Conservation (phyloP, 768 basidiomycete genomes). For the Russula sp. region DNA sequence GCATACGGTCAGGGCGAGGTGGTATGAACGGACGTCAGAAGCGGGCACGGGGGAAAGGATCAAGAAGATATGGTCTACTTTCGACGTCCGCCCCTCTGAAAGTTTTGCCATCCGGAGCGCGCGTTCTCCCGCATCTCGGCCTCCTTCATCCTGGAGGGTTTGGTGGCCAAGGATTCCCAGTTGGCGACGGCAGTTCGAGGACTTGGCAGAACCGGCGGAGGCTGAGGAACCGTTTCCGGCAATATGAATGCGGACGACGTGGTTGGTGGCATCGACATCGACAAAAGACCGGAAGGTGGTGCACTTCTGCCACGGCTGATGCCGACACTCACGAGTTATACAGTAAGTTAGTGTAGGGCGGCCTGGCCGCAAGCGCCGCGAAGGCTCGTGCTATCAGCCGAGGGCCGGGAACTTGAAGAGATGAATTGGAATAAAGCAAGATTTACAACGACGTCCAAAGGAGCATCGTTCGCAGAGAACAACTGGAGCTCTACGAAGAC, state of each 20-base stretch:
- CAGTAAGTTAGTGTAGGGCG: conserved; percentile 71
- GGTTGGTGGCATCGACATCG: conserved; percentile 21
- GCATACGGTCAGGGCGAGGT: neutral
- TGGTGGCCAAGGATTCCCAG: neutral
- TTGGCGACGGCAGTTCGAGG: neutral
- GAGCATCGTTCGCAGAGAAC: conserved; percentile 76
- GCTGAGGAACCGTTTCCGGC: conserved; percentile 1
- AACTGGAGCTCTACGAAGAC: conserved; percentile 90
- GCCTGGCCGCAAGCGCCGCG: conserved; percentile 86
- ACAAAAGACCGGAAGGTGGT: conserved; percentile 16
- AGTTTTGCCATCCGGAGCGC: conserved; percentile 26
- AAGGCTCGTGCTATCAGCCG: conserved; percentile 80
- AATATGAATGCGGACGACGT: conserved; percentile 19
- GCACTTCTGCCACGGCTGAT: neutral
- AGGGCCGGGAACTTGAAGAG: conserved; percentile 72
- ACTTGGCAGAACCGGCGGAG: conserved; percentile 4
- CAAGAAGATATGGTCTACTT: neutral
- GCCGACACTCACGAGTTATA: neutral
- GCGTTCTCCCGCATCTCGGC: conserved; percentile 16
- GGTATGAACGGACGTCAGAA: neutral
- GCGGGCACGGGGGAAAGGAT: neutral
- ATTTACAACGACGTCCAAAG: conserved; percentile 84
- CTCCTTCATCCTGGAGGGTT: conserved; percentile 8
- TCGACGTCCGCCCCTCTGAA: conserved; percentile 24
- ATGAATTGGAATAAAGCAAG: conserved; percentile 85